Evolutionary conservation across 1,139 yeast genomes (phyloP).

Genomic region (Geotrichum siamense): DNA sequence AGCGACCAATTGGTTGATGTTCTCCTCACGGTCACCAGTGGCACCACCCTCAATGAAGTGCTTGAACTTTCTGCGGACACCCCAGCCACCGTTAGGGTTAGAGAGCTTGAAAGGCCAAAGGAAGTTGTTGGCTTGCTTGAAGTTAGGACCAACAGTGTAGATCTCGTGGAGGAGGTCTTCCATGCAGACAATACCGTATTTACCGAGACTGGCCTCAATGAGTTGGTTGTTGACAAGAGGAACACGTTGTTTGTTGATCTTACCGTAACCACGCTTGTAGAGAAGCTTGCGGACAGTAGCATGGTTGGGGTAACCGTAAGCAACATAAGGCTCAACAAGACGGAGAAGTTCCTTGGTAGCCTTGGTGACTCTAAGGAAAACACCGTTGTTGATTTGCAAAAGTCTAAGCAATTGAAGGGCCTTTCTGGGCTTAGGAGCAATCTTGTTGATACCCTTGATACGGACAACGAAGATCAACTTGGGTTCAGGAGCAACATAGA

Average conservation of each 20-base stretch:
- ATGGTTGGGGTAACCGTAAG: conserved; percentile 98
- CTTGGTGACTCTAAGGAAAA: conserved; percentile 95
- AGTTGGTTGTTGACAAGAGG: conserved; percentile 83
- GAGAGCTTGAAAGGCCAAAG: conserved; percentile 99
- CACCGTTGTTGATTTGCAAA: conserved; percentile 98
- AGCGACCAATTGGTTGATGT: conserved; percentile 96
- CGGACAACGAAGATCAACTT: conserved; percentile 96
- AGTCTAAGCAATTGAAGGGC: conserved; percentile 96
- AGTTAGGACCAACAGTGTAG: conserved; percentile 98
- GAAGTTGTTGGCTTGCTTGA: conserved; percentile 99
- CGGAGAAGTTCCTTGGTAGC: conserved; percentile 95
- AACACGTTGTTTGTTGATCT: conserved; percentile 97
- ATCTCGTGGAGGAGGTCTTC: conserved; percentile 99
- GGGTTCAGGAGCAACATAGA: conserved; percentile 91
- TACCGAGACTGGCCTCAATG: conserved; percentile 89
- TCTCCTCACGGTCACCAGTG: conserved; percentile 99
- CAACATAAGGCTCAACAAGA: conserved; percentile 98
- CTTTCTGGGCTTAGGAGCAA: conserved; percentile 99
- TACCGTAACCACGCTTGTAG: conserved; percentile 99
- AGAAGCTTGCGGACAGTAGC: conserved; percentile 92
- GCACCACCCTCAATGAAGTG: conserved; percentile 99
- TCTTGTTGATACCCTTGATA: conserved; percentile 99
- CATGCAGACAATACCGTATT: conserved; percentile 91
- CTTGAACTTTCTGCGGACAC: conserved; percentile 97
- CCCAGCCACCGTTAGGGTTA: conserved; percentile 99